Conservation (phyloP, 1,284 basidiomycete species). For the Puccinia sorghi region DNA sequence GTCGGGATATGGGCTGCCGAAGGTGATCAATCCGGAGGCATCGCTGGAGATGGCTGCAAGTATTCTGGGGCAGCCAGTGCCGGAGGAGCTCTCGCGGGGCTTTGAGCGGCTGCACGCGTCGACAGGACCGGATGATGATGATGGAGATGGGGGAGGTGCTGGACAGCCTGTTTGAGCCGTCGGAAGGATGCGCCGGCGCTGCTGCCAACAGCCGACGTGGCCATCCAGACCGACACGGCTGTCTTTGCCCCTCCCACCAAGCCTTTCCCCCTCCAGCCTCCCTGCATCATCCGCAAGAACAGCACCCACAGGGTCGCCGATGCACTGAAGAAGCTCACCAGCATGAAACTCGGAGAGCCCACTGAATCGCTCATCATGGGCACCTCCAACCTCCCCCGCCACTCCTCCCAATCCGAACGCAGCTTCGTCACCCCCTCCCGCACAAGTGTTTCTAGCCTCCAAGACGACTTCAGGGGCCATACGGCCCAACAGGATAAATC, state of each 20-base stretch:
- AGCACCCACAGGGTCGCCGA: slow-evolving; percentile 11
- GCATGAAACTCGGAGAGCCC: background rate
- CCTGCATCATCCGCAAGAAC: slow-evolving; percentile 6
- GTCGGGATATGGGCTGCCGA: background rate
- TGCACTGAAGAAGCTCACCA: background rate
- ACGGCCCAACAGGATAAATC: background rate
- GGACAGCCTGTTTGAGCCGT: background rate
- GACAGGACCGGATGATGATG: background rate
- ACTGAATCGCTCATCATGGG: background rate
- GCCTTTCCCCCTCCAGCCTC: background rate
- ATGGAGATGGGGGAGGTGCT: background rate
- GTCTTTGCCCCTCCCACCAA: background rate
- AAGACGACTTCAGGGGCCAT: background rate
- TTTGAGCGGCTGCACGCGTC: slow-evolving; percentile 4
- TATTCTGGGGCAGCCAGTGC: slow-evolving; percentile 25
- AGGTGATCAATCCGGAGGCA: slow-evolving; percentile 25
- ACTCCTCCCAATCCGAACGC: slow-evolving; percentile 5
- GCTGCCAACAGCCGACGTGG: background rate
- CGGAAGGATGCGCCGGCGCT: background rate
- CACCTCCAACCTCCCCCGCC: background rate
- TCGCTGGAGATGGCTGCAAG: slow-evolving; percentile 24
- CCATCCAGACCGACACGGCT: slow-evolving; percentile 1
- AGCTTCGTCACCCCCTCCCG: background rate
- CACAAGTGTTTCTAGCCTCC: background rate
- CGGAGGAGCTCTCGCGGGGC: slow-evolving; percentile 3